Evolutionary conservation across 2,329 filamentous ascomycete species (phyloP), one percentile per base, ranked within the genome.

Genomic region (Penicillium sp.): DNA sequence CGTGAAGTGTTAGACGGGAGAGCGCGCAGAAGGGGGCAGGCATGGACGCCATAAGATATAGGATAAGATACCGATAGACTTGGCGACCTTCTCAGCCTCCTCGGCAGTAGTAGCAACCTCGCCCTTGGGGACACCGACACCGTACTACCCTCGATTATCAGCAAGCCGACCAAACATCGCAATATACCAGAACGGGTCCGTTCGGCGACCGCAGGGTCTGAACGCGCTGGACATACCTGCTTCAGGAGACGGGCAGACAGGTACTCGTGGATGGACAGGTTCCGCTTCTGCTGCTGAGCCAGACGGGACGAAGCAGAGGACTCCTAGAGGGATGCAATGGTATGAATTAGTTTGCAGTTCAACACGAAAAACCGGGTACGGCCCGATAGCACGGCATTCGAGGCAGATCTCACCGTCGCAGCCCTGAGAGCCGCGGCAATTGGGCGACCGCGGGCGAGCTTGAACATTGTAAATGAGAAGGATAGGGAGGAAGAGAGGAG

Each of bases 241-340:
- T 88, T 91, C 74, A 99, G 86, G 70, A 99, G 88, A 78, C 93
- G 91, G 72, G 92, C 92, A 72, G 95, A 97, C 75, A 94, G 90
- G 83, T 97, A 98, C 84, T 99, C 95, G 85, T 99, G 95, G 75
- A 99, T 96, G 76, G 92, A 95, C 76, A 99, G 87, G 75, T 90
- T 88, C 83, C 95, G 88, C 81, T 85, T 87, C 82, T 97, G 93
- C 81, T 95, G 89, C 74, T 83, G 86, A 70, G 81, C 85, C 72
- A 85, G 60, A 59, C 82, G 78, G 71, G 76, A 80, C 72, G 79
- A 81, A 66, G 84, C 70, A 60, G 84, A 80, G 54, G 80, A 78
- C 72, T 88, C 85, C 81, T 90, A 82, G 35, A 56, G 35, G 10
- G 25, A 25, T 43, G n/a, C 7, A 10, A 53, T 5, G 31, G 4